Evolutionary conservation across 306 rosid genomes (phyloP), one percentile per base, ranked within the genome.

Genomic region (Prosopis cineraria): DNA sequence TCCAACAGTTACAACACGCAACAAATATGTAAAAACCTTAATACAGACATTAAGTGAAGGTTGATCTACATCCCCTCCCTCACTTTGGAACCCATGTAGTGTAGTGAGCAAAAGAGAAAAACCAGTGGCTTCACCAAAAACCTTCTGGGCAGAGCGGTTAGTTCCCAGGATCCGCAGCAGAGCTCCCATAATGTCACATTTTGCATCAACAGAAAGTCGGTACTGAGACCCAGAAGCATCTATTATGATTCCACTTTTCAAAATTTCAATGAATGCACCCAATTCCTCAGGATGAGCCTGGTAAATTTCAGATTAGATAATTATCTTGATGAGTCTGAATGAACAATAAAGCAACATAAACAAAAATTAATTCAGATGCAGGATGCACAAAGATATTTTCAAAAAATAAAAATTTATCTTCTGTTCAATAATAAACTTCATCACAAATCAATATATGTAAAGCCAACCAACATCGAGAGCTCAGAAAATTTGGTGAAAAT

Each of bases 251-350:
- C 94, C 99, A 83, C 99, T 91, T 87, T 96, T 96, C 66, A 96
- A 87, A 86, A 89, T 89, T 87, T 96, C 99, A 84, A 96, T 89
- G 81, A 96, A 72, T 70, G 85, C 79, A 45, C 99, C 95, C 69
- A 96, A 89, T 77, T 96, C 99, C 79, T 96, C 97, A 70, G 97
- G 81, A 93, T 96, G 98, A 75, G 85, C 97, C 99, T 96, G 93
- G 75, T 5, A 70, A 76, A 79, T 67, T 66, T 67, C 77, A 44
- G 52, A 74, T 17, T 39, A 67, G 70, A 80, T 68, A 53, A 45
- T 78, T 74, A 85, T 55, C 72, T 78, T 41, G 25, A 66, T 45
- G 73, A 84, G 33, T 75, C 68, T 69, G 53, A 84, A 67, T 72
- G 62, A 84, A 43, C 47, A 73, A 74, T 24, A 80, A 60, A 63